A percentile compares a stretch with the other conserved stretches of the same genome.
Evolutionary conservation across 768 basidiomycete genomes (phyloP).

Genomic region (Leccinellum albellum): DNA sequence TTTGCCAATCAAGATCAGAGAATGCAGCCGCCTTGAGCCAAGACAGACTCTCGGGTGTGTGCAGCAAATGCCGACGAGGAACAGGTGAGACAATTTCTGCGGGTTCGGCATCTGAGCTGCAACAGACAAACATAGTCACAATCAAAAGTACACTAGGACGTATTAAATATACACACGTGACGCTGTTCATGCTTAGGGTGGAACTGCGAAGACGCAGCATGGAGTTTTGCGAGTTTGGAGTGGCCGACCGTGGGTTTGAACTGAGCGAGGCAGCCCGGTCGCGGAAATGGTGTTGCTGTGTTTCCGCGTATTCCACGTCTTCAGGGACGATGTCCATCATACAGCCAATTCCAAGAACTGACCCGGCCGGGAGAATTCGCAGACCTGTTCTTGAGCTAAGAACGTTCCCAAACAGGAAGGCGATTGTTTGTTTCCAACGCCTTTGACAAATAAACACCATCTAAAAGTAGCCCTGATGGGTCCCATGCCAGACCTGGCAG

Average conservation of each 20-base stretch:
- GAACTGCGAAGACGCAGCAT: conserved; percentile 17
- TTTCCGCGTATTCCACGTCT: conserved; percentile 6
- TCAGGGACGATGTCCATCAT: conserved; percentile 18
- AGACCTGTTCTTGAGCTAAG: not conserved
- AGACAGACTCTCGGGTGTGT: conserved; percentile 53
- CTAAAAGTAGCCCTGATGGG: too few species aligned
- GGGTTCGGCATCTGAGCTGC: conserved; percentile 26
- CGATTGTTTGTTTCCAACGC: conserved; percentile 18
- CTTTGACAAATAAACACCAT: conserved; percentile 1
- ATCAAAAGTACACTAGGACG: not conserved
- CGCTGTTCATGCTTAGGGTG: conserved; percentile 9
- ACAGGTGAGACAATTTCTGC: conserved; percentile 59
- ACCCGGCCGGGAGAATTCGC: not conserved
- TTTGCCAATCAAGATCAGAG: conserved; percentile 38
- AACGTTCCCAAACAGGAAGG: conserved; percentile 6
- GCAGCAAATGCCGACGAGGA: conserved; percentile 63
- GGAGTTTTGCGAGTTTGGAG: conserved; percentile 5
- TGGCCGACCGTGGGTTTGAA: conserved; percentile 3
- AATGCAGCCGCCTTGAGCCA: conserved; percentile 51
- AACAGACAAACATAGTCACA: not conserved
- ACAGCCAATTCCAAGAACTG: not conserved
- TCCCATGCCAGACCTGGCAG: too few species aligned
- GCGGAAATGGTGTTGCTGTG: not conserved
- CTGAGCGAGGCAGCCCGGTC: conserved; percentile 15
- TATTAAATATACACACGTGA: conserved; percentile 10